Evolutionary conservation across 495 filamentous ascomycete genomes (phyloP), one percentile per base, ranked within the genome.

Genomic region (Achaetomiella virescens): DNA sequence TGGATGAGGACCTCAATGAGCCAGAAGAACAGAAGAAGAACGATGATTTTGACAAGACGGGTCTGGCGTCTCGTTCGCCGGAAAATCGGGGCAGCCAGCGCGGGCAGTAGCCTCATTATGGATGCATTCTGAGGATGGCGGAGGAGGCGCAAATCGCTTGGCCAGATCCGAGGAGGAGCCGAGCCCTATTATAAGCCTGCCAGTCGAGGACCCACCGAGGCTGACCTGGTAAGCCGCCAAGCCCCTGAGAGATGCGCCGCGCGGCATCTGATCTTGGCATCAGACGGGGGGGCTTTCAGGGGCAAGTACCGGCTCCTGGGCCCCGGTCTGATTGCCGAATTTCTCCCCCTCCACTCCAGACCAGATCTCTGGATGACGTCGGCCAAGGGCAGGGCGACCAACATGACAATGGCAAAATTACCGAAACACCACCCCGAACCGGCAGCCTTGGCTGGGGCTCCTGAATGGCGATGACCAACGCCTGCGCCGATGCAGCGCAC

Each of bases 1-100:
- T 76, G 70, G 54, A 68, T n/a, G 22, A 72, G 6, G 35, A 52
- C 52, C 15, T 65, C 64, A 21, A 63, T 8, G 17, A 58, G 1
- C 17, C 59, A 21, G 21, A 66, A 12, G 42, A 63, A 25, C 2
- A 63, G 21, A 17, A 54, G 17, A 3, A 63, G 12, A 20, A 24
- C 41, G 48, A 35, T 20, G 25, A n/a, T 24, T 21, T 27, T 40
- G 33, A 58, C 20, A 15, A 42, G 48, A 4, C 55, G 55, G 11
- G 47, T 21, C 3, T 31, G 55, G 45, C 55, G 55, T 0, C 55
- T 46, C 47, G 17, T 21, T 12, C 27, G 44, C 20, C 55, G 20
- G 24, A 35, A 31, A 8, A 44, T 31, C 38, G 38, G 45, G 17
- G 33, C 47, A 17, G 38, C 45, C 38, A 57, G 36, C 35, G 35